Evolutionary conservation across 2,329 filamentous ascomycete species (phyloP).

Genomic region (Aphanocladium album): DNA sequence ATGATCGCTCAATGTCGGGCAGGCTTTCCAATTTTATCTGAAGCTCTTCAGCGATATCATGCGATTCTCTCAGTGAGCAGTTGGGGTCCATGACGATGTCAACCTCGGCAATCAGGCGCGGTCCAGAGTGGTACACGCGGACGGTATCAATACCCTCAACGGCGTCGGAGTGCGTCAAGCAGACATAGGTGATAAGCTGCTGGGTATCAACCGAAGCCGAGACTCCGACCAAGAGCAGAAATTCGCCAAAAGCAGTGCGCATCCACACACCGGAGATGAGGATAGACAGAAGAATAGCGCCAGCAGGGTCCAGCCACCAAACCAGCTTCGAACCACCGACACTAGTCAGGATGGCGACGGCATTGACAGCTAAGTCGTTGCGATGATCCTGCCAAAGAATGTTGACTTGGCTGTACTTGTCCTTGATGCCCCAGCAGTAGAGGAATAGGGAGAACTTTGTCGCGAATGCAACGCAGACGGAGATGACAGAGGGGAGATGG

Average conservation of each 20-base stretch:
- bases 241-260: constrained; percentile 80
- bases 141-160: constrained; percentile 92
- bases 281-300: constrained; percentile 76
- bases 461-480: constrained; percentile 74
- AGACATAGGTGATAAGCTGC: constrained; percentile 87
- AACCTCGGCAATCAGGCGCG: constrained; percentile 87
- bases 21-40: constrained; percentile 92
- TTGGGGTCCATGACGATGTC: constrained; percentile 88
- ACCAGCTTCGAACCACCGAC: constrained; percentile 82
- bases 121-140: constrained; percentile 84
- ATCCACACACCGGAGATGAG: constrained; percentile 79
- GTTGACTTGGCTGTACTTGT: constrained; percentile 85
- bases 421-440: constrained; percentile 87
- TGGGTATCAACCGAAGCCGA: constrained; percentile 79
- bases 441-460: constrained; percentile 82
- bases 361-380: constrained; percentile 96
- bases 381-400: constrained; percentile 97
- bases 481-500: constrained; percentile 77
- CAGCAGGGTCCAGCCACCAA: constrained; percentile 95
- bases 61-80: constrained; percentile 68
- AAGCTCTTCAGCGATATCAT: constrained; percentile 89
- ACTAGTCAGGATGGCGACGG: constrained; percentile 83
- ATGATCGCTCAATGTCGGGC: constrained; percentile 87
- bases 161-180: constrained; percentile 80
- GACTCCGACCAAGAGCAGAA: constrained; percentile 85